Evolutionary conservation across 805 yeast species (phyloP), one percentile per base, ranked within the genome.

Genomic region (Lachancea mirantina): DNA sequence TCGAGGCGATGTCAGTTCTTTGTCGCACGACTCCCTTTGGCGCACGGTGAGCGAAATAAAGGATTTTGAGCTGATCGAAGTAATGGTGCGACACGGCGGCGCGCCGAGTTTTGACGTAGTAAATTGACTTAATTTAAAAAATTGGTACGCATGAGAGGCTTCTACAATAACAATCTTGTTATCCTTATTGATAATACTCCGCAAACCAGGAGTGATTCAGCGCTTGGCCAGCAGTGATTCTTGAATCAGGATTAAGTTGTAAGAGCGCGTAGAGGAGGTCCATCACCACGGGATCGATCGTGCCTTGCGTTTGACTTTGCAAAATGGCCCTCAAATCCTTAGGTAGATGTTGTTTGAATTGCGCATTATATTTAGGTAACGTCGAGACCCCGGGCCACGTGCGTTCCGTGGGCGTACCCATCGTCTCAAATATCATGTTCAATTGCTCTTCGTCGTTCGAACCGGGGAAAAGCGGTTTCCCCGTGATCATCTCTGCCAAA

Each of bases 381-480:
- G 81, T 74, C 26, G 79, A 73, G 28, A 92, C 94, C 45, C 88
- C 95, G 6, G 97, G 96, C 98, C 98, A 92, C 13, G 73, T 67
- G 32, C 83, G 84, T 57, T 85, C 96, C 21, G 74, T 82, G 28
- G 98, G 98, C 2, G 97, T 89, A 13, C 98, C 98, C 62, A 92
- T 70, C 34, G 84, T 68, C 43, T 95, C 73, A 63, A 92, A 92
- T 38, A 92, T 92, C 59, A 92, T 73, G 67, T 88, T 88, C 45
- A 92, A 83, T 63, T 92, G 96, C 57, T 92, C 98, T 52, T 92
- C 94, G 57, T 92, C 98, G 8, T 95, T 85, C 57, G 92, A 96
- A 5, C 98, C 98, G 0, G 97, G 95, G 63, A 92, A 89, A 33
- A 92, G 60, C 6, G 98, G 96, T 57, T 84, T 84, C 35, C 98